Conservation (phyloP, 106 monocot species). For the Dendrobium chrysotoxum region DNA sequence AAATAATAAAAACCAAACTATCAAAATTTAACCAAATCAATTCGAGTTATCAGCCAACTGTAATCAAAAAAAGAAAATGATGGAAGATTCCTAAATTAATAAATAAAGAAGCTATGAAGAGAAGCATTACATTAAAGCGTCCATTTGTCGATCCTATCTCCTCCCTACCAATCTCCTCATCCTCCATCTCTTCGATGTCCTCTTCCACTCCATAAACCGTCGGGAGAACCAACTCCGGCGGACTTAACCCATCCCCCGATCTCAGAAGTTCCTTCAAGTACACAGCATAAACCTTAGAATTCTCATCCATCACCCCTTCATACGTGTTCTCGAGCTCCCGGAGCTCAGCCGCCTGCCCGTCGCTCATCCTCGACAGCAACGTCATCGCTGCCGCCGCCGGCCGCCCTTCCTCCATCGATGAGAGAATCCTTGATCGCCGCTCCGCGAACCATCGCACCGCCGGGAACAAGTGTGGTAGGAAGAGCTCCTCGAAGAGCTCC, state of each 20-base stretch:
- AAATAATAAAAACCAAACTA: background rate
- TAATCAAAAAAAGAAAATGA: background rate
- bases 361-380: constrained; percentile 40
- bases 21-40: background rate
- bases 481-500: constrained; percentile 37
- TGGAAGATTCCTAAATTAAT: background rate
- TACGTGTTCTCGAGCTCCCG: constrained; percentile 35
- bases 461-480: constrained; percentile 42
- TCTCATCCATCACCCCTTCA: constrained; percentile 41
- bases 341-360: constrained; percentile 30
- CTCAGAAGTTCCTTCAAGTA: constrained; percentile 34
- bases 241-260: constrained; percentile 10
- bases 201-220: background rate
- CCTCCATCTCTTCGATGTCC: background rate
- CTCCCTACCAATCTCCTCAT: background rate
- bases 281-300: constrained; percentile 28
- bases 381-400: constrained; percentile 15
- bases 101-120: background rate
- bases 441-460: constrained; percentile 35
- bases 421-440: constrained; percentile 17
- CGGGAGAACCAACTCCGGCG: constrained; percentile 23
- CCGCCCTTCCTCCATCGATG: background rate
- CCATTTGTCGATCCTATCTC: constrained; percentile 8
- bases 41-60: background rate
- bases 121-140: constrained; percentile 28